Evolutionary conservation across 2,329 filamentous ascomycete species (phyloP), one percentile per base, ranked within the genome.

Genomic region (Graphilbum ipis-grandicollis): DNA sequence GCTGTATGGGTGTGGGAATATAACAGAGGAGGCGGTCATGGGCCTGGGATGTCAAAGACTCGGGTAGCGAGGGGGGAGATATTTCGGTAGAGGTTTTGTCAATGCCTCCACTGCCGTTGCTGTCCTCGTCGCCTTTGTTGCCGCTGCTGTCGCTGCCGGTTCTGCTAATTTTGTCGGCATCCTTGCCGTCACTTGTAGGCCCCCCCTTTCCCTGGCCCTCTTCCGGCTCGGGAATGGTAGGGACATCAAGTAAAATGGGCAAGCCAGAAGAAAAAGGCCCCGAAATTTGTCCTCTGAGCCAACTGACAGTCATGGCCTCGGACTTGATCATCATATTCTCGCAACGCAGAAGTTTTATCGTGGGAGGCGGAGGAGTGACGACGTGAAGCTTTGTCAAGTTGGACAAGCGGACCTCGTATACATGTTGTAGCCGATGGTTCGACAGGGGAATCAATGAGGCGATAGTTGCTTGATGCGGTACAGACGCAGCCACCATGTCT

Each of bases 251-350:
- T n/a, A n/a, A n/a, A n/a, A n/a, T n/a, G n/a, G n/a, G n/a, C n/a
- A n/a, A n/a, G n/a, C n/a, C n/a, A n/a, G n/a, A 23, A 23, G 26
- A 28, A 13, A 28, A 28, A 13, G 4, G 28, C 19, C 18, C 25
- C 8, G 17, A 32, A 25, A 36, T 22, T 28, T 40, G 39, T 3
- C 35, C 37, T 28, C 53, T 50, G 17, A 68, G 50, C 64, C 64
- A 71, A 37, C 49, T 52, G 28, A 69, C 45, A 2, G 66, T 44
- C 9, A 54, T 48, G 9, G 59, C 59, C 44, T 70, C 66, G 18
- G 63, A 59, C 19, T 51, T 47, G 34, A 63, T 51, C 31, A 60
- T 55, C 26, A 49, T 55, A 34, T 57, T 56, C 46, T 71, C 66
- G 34, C 52, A 61, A 22, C 66, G 58, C 23, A 71, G 52, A 21